These are phyloP conservation scores for Jatropha multifida DNA, from an alignment of 441 rosid genomes.

Conservation along the genomic window DNA sequence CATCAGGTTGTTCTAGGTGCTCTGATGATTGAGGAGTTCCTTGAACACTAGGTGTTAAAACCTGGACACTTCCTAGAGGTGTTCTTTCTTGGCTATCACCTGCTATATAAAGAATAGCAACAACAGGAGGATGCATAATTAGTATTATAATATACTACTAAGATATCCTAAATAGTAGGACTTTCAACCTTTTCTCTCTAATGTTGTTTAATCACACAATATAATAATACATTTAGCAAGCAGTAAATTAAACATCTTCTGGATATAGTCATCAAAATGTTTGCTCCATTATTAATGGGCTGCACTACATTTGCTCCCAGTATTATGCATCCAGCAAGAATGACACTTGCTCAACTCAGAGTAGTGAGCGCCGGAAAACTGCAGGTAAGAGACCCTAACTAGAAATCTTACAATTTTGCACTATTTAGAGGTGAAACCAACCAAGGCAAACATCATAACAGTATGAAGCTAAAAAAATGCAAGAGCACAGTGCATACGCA, in stretches of 20 bases:
- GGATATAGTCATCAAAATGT: too few species aligned
- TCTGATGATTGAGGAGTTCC: conserved; percentile 49
- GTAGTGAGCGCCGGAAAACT: background rate
- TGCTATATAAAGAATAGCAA: conserved; percentile 9
- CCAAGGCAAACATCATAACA: background rate
- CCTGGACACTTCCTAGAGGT: conserved; percentile 36
- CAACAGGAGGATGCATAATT: background rate
- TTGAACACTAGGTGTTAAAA: conserved; percentile 42
- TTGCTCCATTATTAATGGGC: background rate
- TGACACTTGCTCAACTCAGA: background rate
- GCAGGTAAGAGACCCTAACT: background rate
- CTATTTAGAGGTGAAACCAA: background rate
- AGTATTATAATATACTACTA: background rate
- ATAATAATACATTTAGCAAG: too few species aligned
- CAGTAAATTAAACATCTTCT: too few species aligned
- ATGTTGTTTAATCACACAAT: background rate
- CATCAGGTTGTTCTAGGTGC: conserved; percentile 44
- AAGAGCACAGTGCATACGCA: background rate
- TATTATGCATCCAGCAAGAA: background rate
- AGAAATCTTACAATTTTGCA: background rate
- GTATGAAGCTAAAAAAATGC: background rate
- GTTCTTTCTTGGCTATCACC: conserved; percentile 42
- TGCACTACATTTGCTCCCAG: background rate
- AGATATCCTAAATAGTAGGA: background rate
- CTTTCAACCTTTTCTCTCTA: background rate